Base-by-base conservation (phyloP, 2,329 filamentous ascomycete genomes). In the Ophiostoma sp. region DNA sequence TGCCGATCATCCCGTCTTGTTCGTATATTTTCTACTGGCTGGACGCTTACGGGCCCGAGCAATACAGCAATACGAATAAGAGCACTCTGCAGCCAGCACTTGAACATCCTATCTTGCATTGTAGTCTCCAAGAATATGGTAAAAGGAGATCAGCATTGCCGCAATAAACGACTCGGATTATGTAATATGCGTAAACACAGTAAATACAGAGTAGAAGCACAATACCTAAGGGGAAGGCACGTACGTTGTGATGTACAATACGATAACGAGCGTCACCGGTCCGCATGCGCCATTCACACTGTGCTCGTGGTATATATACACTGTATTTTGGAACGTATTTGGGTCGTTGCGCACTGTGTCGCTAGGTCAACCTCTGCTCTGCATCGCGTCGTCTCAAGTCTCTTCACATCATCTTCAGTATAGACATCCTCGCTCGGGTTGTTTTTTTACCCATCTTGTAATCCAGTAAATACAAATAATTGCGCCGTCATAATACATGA, bases 401-500 rank as follows among this genome's bases (percentile, higher is more conserved):
- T 44, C 41, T 5, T 44, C 15, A 13, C 10, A 20, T 44, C 15
- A 44, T 44, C 5, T 44, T 44, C 39, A 44, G 15, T 17, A 44
- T 44, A 11, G 15, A 15, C 15, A 17, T 17, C 5, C 4, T 44
- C 39, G 15, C 41, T 17, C 3, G 15, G 1, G 11, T 17, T 17
- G 6, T 54, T 11, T n/a, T 48, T 4, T 54, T 11, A 27, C 7
- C 23, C 10, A 7, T 27, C 23, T 57, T 57, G 15, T 57, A n/a
- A 48, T 57, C 52, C 52, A 10, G 52, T 57, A 57, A 62, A 57
- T 62, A 33, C 27, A 31, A 17, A 31, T 1, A 62, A 62, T 20
- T 48, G 44, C 57, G 57, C 57, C 57, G 27, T 62, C 57, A 62
- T 62, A 33, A 62, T 62, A 62, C 57, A 62, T 62, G 33, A 62